These are phyloP conservation scores for Nitzschia inconspicua DNA, from an alignment of 108 stramenopile species.

Conservation along the genomic window DNA sequence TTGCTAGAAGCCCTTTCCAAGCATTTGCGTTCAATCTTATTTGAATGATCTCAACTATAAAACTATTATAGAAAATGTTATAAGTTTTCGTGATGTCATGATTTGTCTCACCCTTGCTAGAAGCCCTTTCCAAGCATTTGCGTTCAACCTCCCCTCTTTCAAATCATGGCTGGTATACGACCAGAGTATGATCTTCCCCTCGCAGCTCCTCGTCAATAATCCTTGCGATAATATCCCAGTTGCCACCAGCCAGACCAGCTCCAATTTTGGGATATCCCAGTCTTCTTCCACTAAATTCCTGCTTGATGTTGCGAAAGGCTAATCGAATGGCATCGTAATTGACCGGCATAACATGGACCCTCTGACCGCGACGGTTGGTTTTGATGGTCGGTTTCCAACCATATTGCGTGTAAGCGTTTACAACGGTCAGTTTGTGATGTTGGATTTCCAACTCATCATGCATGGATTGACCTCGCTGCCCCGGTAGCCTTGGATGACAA, in stretches of 20 bases:
- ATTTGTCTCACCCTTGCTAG: too few relatives aligned
- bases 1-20: too few relatives aligned
- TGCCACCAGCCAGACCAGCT: slow-evolving; percentile 22
- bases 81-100: too few relatives aligned
- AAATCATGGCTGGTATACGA: background rate
- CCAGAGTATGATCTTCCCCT: slow-evolving; percentile 24
- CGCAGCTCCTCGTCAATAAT: slow-evolving; percentile 22
- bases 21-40: too few relatives aligned
- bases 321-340: slow-evolving; percentile 19
- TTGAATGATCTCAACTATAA: too few relatives aligned
- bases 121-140: too few relatives aligned
- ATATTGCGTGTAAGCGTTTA: slow-evolving; percentile 25
- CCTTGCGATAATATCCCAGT: slow-evolving; percentile 9
- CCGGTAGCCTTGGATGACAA: too few relatives aligned
- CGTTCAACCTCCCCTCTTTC: too few relatives aligned
- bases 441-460: background rate
- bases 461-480: background rate
- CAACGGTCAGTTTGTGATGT: background rate
- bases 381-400: slow-evolving; percentile 5
- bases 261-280: slow-evolving; percentile 22
- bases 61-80: too few relatives aligned
- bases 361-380: background rate
- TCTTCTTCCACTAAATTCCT: slow-evolving; percentile 1
- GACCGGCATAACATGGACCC: background rate
- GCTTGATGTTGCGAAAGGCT: slow-evolving; percentile 1